Percentiles rank a stretch among this genome's conserved stretches.
Conservation (phyloP, 129 eudicot genomes). For the Calendula officinalis region DNA sequence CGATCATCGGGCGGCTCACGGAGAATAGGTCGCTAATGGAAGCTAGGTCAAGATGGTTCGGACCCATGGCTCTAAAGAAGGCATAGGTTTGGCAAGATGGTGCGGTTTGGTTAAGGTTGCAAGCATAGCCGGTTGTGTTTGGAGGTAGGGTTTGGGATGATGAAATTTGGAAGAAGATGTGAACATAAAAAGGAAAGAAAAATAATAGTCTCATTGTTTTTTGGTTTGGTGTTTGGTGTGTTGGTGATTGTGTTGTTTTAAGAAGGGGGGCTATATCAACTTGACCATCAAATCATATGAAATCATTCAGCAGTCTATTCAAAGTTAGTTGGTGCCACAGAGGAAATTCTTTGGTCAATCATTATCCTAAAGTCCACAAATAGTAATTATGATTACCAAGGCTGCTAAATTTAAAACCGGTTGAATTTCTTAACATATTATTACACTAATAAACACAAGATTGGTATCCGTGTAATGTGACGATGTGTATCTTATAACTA, state of each 20-base stretch:
- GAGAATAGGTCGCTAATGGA: conserved; percentile 72
- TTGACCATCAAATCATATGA: conserved; percentile 11
- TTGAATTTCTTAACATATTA: too few relatives aligned
- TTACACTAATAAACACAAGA: too few relatives aligned
- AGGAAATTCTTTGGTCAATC: conserved; percentile 20
- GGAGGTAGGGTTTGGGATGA: conserved; percentile 40
- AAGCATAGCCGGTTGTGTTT: conserved; percentile 58
- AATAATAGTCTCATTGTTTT: conserved; percentile 32
- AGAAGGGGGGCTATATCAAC: conserved; percentile 15
- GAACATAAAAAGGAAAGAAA: conserved; percentile 29
- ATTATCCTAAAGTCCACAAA: conserved; percentile 14
- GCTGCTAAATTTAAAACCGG: too few relatives aligned
- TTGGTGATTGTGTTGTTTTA: conserved; percentile 27
- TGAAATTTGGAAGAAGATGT: conserved; percentile 22
- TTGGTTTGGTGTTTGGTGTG: conserved; percentile 9
- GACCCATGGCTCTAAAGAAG: conserved; percentile 54
- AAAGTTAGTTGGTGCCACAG: conserved; percentile 23
- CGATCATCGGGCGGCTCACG: conserved; percentile 63
- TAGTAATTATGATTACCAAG: not conserved
- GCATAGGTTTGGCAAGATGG: conserved; percentile 69
- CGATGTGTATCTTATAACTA: too few relatives aligned
- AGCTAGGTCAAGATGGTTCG: conserved; percentile 60
- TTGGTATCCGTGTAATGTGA: too few relatives aligned
- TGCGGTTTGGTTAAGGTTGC: conserved; percentile 48
- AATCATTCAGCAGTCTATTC: conserved; percentile 14